Conservation (phyloP, 495 filamentous ascomycete species). For the Trichoderma gamsii region DNA sequence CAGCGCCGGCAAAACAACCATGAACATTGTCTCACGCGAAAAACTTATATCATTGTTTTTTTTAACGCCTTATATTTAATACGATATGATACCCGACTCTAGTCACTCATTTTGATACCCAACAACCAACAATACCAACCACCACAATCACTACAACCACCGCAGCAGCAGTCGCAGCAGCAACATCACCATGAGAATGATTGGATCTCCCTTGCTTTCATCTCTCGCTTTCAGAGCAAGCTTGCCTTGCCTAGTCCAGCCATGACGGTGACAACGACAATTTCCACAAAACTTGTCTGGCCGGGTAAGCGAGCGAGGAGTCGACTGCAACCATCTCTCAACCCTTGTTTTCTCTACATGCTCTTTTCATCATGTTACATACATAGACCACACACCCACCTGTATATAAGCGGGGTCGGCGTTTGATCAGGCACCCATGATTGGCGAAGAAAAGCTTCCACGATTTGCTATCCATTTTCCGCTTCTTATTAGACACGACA, state of each 20-base stretch:
- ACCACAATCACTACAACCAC: too few species aligned
- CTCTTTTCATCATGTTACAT: slow-evolving; percentile 14
- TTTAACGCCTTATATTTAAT: slow-evolving; percentile 5
- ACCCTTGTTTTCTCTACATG: slow-evolving; percentile 12
- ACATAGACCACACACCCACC: slow-evolving; percentile 11
- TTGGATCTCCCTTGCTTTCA: not conserved
- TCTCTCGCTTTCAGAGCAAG: not conserved
- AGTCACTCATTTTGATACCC: slow-evolving; percentile 9
- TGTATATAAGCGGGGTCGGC: slow-evolving; percentile 12
- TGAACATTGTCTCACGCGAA: slow-evolving; percentile 11
- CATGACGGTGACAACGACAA: not conserved
- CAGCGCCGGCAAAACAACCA: slow-evolving; percentile 10
- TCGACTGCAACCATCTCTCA: not conserved
- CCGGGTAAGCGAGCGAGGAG: not conserved
- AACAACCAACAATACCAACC: not conserved
- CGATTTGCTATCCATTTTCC: not conserved
- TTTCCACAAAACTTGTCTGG: not conserved
- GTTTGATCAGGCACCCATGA: not conserved
- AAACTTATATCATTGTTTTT: not conserved
- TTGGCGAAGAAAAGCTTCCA: slow-evolving; percentile 6
- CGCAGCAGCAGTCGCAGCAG: too few species aligned
- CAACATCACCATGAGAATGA: not conserved
- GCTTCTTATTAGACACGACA: slow-evolving; percentile 1
- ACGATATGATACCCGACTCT: slow-evolving; percentile 13
- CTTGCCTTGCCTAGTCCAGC: not conserved